phyloP scores from a whole-genome alignment of 129 eudicot genomes.

The Cynara cardunculus region DNA sequence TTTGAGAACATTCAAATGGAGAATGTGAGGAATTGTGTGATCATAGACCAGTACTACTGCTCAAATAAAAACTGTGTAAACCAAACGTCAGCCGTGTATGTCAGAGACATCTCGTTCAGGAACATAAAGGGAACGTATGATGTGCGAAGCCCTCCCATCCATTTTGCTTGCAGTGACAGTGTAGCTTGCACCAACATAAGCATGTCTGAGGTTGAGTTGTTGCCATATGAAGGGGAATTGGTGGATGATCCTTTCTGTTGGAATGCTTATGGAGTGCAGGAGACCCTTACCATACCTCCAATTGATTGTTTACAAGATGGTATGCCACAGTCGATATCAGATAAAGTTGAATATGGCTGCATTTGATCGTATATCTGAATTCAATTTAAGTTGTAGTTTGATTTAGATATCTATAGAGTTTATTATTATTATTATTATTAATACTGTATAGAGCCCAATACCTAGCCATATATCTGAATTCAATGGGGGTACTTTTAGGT shows the following conservation, averaged over 20 bases:
- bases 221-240: conserved; percentile 72
- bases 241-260: conserved; percentile 95
- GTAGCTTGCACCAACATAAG: conserved; percentile 94
- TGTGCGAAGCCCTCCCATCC: conserved; percentile 85
- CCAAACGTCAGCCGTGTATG: conserved; percentile 79
- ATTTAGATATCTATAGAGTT: conserved; percentile 9
- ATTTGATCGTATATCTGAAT: no score
- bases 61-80: conserved; percentile 67
- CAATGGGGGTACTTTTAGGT: no score
- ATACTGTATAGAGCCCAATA: conserved; percentile 14
- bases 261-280: conserved; percentile 89
- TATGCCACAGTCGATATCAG: conserved; percentile 45
- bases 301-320: conserved; percentile 89
- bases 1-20: conserved; percentile 91
- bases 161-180: conserved; percentile 88
- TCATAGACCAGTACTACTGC: conserved; percentile 94
- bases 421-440: neutral
- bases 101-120: conserved; percentile 55
- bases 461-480: neutral
- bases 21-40: conserved; percentile 76
- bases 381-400: no score
- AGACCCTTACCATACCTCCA: conserved; percentile 89
- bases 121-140: conserved; percentile 93
- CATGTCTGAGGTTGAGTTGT: conserved; percentile 88
- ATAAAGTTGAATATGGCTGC: conserved; percentile 29